Evolutionary conservation across 2,329 filamentous ascomycete genomes (phyloP).

Genomic region (Drechslerella dactyloides): DNA sequence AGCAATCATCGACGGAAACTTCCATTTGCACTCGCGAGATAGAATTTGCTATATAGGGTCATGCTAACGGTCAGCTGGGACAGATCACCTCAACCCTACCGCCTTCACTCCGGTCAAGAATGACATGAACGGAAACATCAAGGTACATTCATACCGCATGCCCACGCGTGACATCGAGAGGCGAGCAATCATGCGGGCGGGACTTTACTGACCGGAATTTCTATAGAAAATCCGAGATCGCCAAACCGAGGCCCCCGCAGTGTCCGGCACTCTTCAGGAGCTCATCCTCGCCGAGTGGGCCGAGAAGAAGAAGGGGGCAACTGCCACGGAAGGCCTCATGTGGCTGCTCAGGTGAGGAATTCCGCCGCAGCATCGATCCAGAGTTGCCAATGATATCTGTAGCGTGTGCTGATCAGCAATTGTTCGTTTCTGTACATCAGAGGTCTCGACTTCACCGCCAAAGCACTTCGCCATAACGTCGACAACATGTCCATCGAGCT

Average conservation of each 20-base stretch:
- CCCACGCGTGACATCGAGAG: too few relatives aligned
- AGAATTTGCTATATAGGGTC: too few relatives aligned
- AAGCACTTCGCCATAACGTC: conserved; percentile 80
- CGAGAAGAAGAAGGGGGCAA: conserved; percentile 74
- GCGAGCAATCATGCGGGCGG: too few relatives aligned
- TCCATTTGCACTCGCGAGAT: too few relatives aligned
- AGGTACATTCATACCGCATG: conserved; percentile 71
- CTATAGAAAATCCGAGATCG: conserved; percentile 91
- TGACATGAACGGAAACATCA: conserved; percentile 90
- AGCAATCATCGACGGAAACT: too few relatives aligned
- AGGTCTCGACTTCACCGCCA: conserved; percentile 90
- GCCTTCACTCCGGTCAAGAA: conserved; percentile 90
- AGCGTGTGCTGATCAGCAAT: too few relatives aligned
- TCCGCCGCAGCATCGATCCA: conserved; percentile 53
- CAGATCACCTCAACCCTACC: conserved; percentile 70
- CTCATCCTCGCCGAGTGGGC: conserved; percentile 87
- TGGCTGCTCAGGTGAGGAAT: conserved; percentile 67
- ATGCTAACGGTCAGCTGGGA: conserved; percentile 13
- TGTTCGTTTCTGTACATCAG: conserved; percentile 60
- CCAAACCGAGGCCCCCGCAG: conserved; percentile 75
- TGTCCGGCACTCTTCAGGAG: conserved; percentile 83
- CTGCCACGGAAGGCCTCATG: conserved; percentile 83
- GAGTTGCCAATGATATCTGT: too few relatives aligned
- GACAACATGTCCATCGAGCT: conserved; percentile 75
- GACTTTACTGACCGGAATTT: too few relatives aligned